Percentiles rank a stretch among this genome's conserved stretches.
Conservation (phyloP, 306 rosid species). For the Citrullus mucosospermus region DNA sequence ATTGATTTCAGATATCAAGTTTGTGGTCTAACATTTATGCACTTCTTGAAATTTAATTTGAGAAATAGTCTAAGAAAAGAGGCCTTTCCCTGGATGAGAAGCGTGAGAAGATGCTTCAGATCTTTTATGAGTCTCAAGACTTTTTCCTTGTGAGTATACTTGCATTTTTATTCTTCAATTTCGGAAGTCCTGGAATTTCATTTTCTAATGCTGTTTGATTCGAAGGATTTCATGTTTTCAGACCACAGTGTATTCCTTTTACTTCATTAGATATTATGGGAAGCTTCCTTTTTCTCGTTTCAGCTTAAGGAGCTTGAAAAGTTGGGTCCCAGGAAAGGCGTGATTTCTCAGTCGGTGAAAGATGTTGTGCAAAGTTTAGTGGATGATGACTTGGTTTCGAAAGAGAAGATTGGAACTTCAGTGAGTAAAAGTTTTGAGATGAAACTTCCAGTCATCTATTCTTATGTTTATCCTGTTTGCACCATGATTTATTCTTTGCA, state of each 20-base stretch:
- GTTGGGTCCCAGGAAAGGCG: slow-evolving; percentile 81
- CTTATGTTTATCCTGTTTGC: background rate
- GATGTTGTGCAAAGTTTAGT: slow-evolving; percentile 89
- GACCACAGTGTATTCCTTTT: background rate
- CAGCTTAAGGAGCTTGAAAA: slow-evolving; percentile 98
- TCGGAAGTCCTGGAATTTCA: background rate
- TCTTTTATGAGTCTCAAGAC: slow-evolving; percentile 81
- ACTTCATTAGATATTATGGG: background rate
- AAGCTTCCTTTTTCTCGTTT: slow-evolving; percentile 8
- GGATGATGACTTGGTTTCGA: slow-evolving; percentile 90
- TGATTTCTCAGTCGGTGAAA: slow-evolving; percentile 86
- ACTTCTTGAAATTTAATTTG: background rate
- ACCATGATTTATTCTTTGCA: background rate
- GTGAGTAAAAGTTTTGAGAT: slow-evolving; percentile 37
- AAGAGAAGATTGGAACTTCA: slow-evolving; percentile 95
- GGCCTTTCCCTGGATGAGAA: slow-evolving; percentile 95
- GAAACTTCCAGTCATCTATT: background rate
- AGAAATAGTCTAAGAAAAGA: slow-evolving; percentile 75
- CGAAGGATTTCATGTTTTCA: background rate
- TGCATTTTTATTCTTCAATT: background rate
- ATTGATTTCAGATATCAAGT: background rate
- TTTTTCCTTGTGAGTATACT: slow-evolving; percentile 58
- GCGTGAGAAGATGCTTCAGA: slow-evolving; percentile 96
- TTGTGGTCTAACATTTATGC: background rate
- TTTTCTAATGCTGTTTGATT: background rate